Base-by-base conservation (phyloP, 805 yeast genomes). In the Metschnikowia kofuensis region DNA sequence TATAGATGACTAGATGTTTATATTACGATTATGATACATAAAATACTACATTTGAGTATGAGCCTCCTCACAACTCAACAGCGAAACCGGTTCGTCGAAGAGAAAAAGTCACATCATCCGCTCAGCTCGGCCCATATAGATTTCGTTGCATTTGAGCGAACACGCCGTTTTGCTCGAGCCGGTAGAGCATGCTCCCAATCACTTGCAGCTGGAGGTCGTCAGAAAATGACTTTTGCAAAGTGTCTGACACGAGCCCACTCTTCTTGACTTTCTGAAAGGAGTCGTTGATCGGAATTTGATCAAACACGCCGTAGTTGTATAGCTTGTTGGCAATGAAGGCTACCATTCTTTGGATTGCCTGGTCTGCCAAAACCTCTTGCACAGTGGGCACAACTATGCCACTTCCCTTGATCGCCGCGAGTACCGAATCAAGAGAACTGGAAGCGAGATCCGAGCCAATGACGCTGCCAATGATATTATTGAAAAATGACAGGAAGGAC, bases 231-330 rank as follows among this genome's bases (percentile, higher is more conserved):
- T 16, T 36, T 48, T 72, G 66, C 5, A 64, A 40, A 1, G 49
- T 49, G 34, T 64, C 52, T 10, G 67, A 51, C 39, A 72, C 50
- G 1, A 51, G 7, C 2, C 58, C 54, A 6, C 46, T 39, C 42
- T 62, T 58, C 52, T 69, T 72, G 7, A 59, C 60, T 12, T 57
- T 31, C 8, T 49, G 54, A 40, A 54, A 66, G 42, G 50, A 51
- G 1, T 54, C 47, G 46, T 64, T 58, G 32, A 68, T 38, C 45
- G 69, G 71, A 14, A 70, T 48, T 31, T 62, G 57, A 48, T 68
- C 58, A 31, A 71, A 61, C 3, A 60, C 69, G 3, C 74, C 75
- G 15, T 61, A 59, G 38, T 66, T 48, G 53, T 70, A 70, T 6
- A 72, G 53, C 40, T 64, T 59, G 26, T 58, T 59, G 6, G 62